Percentiles rank a stretch among this genome's conserved stretches.
Evolutionary conservation across 139 green algal species (phyloP).

Genomic region (Nannochloris sp.): DNA sequence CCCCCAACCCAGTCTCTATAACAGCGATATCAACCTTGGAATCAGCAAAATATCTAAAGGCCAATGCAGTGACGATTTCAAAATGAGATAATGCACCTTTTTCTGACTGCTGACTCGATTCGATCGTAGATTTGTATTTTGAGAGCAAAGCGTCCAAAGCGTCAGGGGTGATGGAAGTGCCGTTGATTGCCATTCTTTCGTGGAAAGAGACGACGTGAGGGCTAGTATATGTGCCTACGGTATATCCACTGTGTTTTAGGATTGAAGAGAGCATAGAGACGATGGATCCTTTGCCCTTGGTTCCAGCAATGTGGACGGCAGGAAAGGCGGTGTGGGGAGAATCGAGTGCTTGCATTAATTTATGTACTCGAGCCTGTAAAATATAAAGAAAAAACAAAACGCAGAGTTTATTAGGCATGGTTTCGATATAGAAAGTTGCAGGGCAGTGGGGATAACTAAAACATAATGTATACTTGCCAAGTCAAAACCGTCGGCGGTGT

Average conservation of each 20-base stretch:
- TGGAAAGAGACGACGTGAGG: constrained; percentile 67
- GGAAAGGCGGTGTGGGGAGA: constrained; percentile 45
- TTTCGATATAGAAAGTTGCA: too few species aligned
- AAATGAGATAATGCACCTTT: constrained; percentile 62
- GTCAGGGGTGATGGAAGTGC: constrained; percentile 1
- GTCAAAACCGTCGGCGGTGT: constrained; percentile 34
- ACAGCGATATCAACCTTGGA: constrained; percentile 58
- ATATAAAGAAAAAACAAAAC: constrained; percentile 10
- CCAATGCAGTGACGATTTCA: constrained; percentile 75
- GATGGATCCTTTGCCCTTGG: constrained; percentile 86
- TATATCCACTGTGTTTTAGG: constrained; percentile 48
- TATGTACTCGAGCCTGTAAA: constrained; percentile 49
- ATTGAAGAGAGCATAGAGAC: constrained; percentile 53
- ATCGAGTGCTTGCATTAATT: constrained; percentile 50
- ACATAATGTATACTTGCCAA: constrained; percentile 26
- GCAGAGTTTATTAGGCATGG: too few species aligned
- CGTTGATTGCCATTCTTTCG: constrained; percentile 63
- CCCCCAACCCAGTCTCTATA: constrained; percentile 78
- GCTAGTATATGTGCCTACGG: constrained; percentile 70
- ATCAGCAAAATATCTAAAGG: constrained; percentile 62
- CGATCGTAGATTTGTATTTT: not conserved
- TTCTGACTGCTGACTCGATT: not conserved
- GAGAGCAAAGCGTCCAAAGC: constrained; percentile 23
- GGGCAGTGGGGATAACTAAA: not conserved
- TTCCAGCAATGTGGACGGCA: constrained; percentile 76